Conservation (phyloP, 345 rosid species). For the Cardamine chenopodiifolia region DNA sequence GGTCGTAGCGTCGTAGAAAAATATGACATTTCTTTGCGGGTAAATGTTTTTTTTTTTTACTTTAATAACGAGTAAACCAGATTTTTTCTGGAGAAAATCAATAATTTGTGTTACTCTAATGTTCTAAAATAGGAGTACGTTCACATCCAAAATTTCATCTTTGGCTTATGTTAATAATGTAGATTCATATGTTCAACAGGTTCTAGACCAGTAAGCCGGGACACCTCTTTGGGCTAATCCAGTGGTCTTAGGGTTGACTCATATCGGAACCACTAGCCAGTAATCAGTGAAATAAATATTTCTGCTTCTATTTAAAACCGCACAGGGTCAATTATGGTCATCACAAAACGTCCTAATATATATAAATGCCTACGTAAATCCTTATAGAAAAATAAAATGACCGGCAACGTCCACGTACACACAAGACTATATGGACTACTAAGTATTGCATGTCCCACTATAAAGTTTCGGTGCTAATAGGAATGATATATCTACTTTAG, state of each 20-base stretch:
- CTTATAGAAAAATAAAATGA: not conserved
- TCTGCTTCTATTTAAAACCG: not conserved
- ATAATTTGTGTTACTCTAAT: not conserved
- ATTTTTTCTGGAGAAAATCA: not conserved
- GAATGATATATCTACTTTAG: no score
- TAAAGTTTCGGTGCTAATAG: no score
- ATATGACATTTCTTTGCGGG: not conserved
- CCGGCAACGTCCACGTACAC: no score
- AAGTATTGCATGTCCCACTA: no score
- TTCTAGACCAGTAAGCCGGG: no score
- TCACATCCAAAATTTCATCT: slow-evolving; percentile 17
- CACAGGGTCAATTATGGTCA: not conserved
- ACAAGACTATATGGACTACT: no score
- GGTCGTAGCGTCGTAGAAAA: slow-evolving; percentile 11
- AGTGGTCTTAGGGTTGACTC: not conserved
- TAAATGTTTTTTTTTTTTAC: slow-evolving; percentile 24
- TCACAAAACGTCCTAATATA: not conserved
- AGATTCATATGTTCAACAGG: no score
- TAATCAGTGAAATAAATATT: not conserved
- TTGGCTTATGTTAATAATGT: not conserved
- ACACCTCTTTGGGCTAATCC: not conserved
- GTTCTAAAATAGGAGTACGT: slow-evolving; percentile 1
- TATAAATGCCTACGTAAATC: not conserved
- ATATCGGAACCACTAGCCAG: not conserved
- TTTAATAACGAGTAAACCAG: slow-evolving; percentile 6